These are phyloP conservation scores for Trichoderma simmonsii DNA, from an alignment of 2,329 filamentous ascomycete species.

Conservation along the genomic window DNA sequence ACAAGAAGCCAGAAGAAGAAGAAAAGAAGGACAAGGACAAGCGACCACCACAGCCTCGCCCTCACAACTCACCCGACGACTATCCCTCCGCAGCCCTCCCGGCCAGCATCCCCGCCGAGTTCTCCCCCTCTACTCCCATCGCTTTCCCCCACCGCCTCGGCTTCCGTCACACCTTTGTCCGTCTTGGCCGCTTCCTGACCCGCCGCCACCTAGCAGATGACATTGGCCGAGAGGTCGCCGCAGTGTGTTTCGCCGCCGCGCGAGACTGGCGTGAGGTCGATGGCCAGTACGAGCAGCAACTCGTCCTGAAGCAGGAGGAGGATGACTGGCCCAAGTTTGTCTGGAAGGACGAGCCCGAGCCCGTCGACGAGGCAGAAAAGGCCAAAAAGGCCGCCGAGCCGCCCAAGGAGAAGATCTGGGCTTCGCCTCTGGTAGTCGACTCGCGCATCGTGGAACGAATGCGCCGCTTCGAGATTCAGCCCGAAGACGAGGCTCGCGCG, in stretches of 20 bases:
- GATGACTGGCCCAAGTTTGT: constrained; percentile 80
- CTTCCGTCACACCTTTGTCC: constrained; percentile 83
- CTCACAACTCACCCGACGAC: constrained; percentile 70
- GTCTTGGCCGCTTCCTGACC: constrained; percentile 84
- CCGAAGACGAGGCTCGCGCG: constrained; percentile 68
- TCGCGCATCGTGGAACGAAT: constrained; percentile 72
- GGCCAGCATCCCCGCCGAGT: constrained; percentile 61
- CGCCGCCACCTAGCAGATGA: constrained; percentile 80
- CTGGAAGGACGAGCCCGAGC: constrained; percentile 52
- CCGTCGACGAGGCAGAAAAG: constrained; percentile 40
- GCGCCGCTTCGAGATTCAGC: constrained; percentile 69
- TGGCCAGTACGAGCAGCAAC: constrained; percentile 43
- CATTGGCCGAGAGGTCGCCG: constrained; percentile 82
- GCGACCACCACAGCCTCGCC: constrained; percentile 59
- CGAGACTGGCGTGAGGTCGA: constrained; percentile 48
- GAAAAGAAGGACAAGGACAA: constrained; percentile 49
- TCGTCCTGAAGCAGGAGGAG: constrained; percentile 68
- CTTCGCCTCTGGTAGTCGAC: constrained; percentile 72
- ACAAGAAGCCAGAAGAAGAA: constrained; percentile 35
- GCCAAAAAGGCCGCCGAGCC: constrained; percentile 41
- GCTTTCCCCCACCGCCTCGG: constrained; percentile 87
- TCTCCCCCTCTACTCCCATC: constrained; percentile 71
- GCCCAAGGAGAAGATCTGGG: constrained; percentile 69
- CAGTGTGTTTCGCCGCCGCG: constrained; percentile 66
- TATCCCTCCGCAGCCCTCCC: constrained; percentile 68